Percentiles rank a stretch among this genome's conserved stretches.
Conservation (phyloP, 2,329 filamentous ascomycete genomes). For the Penicillium sp. region DNA sequence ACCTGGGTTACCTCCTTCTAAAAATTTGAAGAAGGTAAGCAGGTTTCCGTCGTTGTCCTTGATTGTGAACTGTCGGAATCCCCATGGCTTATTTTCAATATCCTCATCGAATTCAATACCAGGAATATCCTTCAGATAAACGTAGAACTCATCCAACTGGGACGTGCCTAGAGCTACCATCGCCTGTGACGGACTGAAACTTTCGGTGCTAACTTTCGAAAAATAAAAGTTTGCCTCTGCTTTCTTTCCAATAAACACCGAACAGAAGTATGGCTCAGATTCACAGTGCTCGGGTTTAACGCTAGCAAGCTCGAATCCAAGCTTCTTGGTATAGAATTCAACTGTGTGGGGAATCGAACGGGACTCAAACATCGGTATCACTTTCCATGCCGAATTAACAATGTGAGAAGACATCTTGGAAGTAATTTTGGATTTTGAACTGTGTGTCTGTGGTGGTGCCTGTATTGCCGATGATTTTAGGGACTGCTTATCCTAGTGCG, state of each 20-base stretch:
- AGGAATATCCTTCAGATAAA: slow-evolving; percentile 2
- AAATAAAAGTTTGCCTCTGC: slow-evolving; percentile 27
- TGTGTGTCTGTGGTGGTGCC: no score
- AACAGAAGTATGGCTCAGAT: slow-evolving; percentile 21
- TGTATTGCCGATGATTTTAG: background rate
- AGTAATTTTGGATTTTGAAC: no score
- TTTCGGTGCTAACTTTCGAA: slow-evolving; percentile 12
- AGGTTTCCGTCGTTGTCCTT: background rate
- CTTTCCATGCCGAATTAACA: slow-evolving; percentile 21
- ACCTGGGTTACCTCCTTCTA: slow-evolving; percentile 6
- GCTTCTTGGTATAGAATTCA: slow-evolving; percentile 22
- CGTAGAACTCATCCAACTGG: slow-evolving; percentile 23
- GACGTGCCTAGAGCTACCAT: slow-evolving; percentile 25
- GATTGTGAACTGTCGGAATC: slow-evolving; percentile 6
- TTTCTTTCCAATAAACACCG: slow-evolving; percentile 22
- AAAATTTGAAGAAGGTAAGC: slow-evolving; percentile 5
- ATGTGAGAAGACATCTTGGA: slow-evolving; percentile 1
- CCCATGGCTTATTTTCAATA: slow-evolving; percentile 6
- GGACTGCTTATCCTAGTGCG: background rate
- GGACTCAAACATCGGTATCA: slow-evolving; percentile 24
- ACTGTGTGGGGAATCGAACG: slow-evolving; percentile 19
- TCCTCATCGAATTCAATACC: slow-evolving; percentile 1
- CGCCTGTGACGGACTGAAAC: slow-evolving; percentile 14
- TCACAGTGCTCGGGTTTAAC: slow-evolving; percentile 17
- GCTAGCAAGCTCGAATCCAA: slow-evolving; percentile 24